Conservation (phyloP, 768 basidiomycete species). For the Cystofilobasidium ferigula region DNA sequence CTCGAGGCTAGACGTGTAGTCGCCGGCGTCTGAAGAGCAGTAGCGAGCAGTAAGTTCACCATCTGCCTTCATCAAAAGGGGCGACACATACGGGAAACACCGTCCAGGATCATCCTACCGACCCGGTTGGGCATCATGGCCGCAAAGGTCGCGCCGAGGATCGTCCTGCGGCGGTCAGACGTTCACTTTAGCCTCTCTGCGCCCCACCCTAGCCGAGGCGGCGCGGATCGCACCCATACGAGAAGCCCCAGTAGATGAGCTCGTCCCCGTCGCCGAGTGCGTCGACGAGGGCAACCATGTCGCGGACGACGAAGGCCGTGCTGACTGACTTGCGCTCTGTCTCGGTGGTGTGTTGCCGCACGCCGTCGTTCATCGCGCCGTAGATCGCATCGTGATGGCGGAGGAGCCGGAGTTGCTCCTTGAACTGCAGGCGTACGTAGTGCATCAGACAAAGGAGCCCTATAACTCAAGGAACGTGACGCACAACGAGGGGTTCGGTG, state of each 20-base stretch:
- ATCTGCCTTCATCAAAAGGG: not conserved
- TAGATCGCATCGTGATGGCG: no score
- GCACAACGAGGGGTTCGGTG: not conserved
- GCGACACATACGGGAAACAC: constrained; percentile 12
- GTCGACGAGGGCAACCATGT: constrained; percentile 14
- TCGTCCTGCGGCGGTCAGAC: no score
- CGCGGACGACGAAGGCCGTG: constrained; percentile 9
- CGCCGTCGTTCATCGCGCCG: not conserved
- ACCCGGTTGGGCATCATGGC: constrained; percentile 16
- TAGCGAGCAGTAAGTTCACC: not conserved
- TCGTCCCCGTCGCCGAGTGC: constrained; percentile 4
- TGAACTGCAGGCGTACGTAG: no score
- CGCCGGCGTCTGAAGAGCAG: constrained; percentile 15
- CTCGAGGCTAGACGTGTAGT: not conserved
- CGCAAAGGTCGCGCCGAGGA: constrained; percentile 12
- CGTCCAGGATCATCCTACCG: constrained; percentile 12
- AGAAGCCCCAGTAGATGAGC: constrained; percentile 8
- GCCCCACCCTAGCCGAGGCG: no score
- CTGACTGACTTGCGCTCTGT: not conserved
- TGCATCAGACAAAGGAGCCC: no score
- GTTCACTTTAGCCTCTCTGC: no score
- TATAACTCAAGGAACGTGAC: not conserved
- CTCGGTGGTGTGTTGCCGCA: not conserved
- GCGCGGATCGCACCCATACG: constrained; percentile 8
- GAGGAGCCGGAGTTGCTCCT: no score